Conservation (phyloP, 208 protist species). For the Trypanosoma caninum region DNA sequence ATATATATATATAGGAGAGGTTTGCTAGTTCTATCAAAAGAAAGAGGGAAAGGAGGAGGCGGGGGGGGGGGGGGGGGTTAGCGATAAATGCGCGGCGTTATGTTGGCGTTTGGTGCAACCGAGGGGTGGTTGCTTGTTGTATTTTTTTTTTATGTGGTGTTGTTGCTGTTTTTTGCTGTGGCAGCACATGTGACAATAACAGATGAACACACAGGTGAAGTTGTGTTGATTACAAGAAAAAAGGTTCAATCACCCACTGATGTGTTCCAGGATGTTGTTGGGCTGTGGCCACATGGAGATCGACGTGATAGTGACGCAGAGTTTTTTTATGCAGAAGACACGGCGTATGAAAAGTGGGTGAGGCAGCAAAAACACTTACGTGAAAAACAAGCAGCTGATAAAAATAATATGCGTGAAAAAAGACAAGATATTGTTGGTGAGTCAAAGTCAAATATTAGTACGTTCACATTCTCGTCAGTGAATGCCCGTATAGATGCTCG, state of each 20-base stretch:
- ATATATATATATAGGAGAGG: too few relatives aligned
- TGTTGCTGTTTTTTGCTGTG: not conserved
- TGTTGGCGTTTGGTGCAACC: too few relatives aligned
- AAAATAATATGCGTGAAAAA: not conserved
- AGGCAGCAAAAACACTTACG: constrained; percentile 1
- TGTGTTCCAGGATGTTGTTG: not conserved
- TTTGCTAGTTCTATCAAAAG: too few relatives aligned
- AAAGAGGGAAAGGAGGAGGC: too few relatives aligned
- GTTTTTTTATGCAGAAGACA: constrained; percentile 58
- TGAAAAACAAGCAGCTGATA: not conserved
- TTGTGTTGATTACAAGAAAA: constrained; percentile 9
- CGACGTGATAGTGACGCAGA: constrained; percentile 22
- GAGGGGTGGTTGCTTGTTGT: too few relatives aligned
- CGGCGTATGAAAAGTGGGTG: constrained; percentile 33
- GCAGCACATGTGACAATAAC: not conserved
- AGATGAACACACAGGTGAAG: constrained; percentile 8
- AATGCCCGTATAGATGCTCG: constrained; percentile 7
- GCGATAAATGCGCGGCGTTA: too few relatives aligned
- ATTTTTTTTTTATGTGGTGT: not conserved
- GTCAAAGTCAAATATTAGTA: not conserved
- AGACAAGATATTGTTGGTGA: not conserved
- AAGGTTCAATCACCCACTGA: constrained; percentile 19
- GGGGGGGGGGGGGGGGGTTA: too few relatives aligned
- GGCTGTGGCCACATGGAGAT: constrained; percentile 43
- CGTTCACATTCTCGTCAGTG: constrained; percentile 1